phyloP scores from a whole-genome alignment of 208 protist species.

The Trichomonas vaginalis region DNA sequence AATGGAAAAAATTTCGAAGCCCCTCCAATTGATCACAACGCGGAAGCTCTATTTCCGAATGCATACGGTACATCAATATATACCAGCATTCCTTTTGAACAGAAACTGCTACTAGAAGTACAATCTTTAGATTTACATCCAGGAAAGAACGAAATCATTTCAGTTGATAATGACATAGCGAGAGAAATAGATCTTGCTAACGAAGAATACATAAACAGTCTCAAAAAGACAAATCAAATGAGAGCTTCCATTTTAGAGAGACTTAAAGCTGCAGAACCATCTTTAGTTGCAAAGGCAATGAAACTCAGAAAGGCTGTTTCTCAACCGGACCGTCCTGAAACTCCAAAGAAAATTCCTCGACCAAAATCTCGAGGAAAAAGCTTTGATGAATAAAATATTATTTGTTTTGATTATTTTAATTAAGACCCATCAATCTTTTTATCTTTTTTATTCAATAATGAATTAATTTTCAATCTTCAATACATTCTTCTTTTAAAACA shows the following conservation, averaged over 20 bases:
- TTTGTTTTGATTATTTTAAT: no score
- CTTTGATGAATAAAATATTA: neutral
- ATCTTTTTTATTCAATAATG: no score
- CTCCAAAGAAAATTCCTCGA: neutral
- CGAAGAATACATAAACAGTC: neutral
- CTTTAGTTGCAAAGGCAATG: neutral
- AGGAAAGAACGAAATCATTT: neutral
- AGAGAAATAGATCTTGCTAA: neutral
- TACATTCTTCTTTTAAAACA: no score
- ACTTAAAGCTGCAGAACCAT: neutral
- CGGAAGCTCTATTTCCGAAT: neutral
- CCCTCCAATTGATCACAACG: neutral
- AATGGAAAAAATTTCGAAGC: neutral
- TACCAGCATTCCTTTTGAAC: neutral
- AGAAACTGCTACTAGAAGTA: neutral
- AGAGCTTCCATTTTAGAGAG: neutral
- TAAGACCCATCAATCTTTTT: no score
- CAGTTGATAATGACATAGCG: neutral
- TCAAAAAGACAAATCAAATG: neutral
- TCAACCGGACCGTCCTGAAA: neutral
- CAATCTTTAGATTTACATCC: neutral
- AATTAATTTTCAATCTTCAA: no score
- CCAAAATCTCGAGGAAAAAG: neutral
- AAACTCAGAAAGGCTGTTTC: neutral
- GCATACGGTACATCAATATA: neutral